Evolutionary conservation across 495 filamentous ascomycete species (phyloP), one percentile per base, ranked within the genome.

Genomic region (Penicilliopsis zonata): DNA sequence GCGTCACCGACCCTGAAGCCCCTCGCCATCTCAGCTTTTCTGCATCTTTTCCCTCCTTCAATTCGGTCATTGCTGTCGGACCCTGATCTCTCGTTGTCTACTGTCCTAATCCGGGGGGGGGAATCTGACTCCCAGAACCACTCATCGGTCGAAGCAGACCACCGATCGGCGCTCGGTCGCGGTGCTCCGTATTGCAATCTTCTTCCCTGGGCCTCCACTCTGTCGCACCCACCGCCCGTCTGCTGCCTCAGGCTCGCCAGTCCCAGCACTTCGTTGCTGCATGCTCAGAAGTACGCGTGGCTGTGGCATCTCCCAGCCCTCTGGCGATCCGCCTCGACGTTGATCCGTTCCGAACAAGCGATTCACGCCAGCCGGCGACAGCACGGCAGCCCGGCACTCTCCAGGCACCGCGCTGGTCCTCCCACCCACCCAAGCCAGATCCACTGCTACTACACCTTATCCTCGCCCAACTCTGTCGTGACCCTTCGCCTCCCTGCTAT

Each of bases 331-430:
- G 52, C 48, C 46, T 33, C 6, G 31, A 37, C 35, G 52, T 52
- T 63, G 40, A 57, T 63, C 59, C 59, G 59, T 18, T 50, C 56
- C 59, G 59, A 59, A 52, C 59, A 63, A 63, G 59, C 59, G 59
- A 63, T 49, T 54, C 48, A 44, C 48, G 49, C 46, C 46, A 27
- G 25, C n/a, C 5, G n/a, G n/a, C 14, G 21, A 23, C 10, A 23
- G 21, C 10, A 29, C 27, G 27, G 10, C 27, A 29, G 30, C 18
- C 31, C n/a, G n/a, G 25, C 25, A 27, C 25, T 27, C n/a, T n/a
- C 21, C 2, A 33, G 31, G 31, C 31, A 33, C 31, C 16, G 21
- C 17, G 30, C 30, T 22, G 8, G 37, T 15, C 19, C 35, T 15
- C 25, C 25, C 25, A 5, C 25, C 4, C n/a, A n/a, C 10, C n/a